phyloP scores from a whole-genome alignment of 2,329 filamentous ascomycete species.

The Nannizziopsis barbatae region DNA sequence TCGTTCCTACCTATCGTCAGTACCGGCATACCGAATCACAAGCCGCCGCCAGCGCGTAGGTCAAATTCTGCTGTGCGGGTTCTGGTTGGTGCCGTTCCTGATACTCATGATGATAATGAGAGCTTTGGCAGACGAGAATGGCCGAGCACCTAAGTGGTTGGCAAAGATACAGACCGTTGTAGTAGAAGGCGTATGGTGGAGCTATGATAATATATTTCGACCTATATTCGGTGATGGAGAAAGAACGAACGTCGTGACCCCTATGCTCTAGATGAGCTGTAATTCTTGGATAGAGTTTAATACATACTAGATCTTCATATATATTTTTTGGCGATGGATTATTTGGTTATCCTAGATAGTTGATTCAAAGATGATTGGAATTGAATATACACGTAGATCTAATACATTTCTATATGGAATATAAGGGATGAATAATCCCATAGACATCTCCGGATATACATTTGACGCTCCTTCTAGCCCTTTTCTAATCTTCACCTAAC shows the following conservation, averaged over 20 bases:
- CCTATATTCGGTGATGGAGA: constrained; percentile 77
- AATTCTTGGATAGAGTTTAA: not conserved
- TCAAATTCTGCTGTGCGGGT: constrained; percentile 46
- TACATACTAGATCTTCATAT: too few species aligned
- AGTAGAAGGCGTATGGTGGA: constrained; percentile 50
- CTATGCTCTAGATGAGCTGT: not conserved
- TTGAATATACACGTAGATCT: too few species aligned
- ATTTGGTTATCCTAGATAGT: too few species aligned
- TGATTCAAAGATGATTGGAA: too few species aligned
- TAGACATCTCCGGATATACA: too few species aligned
- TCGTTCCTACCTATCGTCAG: constrained; percentile 55
- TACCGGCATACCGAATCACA: constrained; percentile 63
- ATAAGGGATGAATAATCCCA: too few species aligned
- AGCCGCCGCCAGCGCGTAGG: constrained; percentile 56
- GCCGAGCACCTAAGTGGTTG: constrained; percentile 59
- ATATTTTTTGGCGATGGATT: too few species aligned
- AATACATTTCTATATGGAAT: not conserved
- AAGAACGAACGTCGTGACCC: constrained; percentile 36
- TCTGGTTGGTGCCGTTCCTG: constrained; percentile 50
- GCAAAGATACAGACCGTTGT: constrained; percentile 41
- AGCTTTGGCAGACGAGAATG: constrained; percentile 51
- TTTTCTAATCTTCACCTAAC: not conserved
- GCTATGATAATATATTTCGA: constrained; percentile 55
- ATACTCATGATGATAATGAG: constrained; percentile 38
- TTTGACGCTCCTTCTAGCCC: not conserved